phyloP scores from a whole-genome alignment of 305 asterid genomes.

The Caryopteris hybrid region DNA sequence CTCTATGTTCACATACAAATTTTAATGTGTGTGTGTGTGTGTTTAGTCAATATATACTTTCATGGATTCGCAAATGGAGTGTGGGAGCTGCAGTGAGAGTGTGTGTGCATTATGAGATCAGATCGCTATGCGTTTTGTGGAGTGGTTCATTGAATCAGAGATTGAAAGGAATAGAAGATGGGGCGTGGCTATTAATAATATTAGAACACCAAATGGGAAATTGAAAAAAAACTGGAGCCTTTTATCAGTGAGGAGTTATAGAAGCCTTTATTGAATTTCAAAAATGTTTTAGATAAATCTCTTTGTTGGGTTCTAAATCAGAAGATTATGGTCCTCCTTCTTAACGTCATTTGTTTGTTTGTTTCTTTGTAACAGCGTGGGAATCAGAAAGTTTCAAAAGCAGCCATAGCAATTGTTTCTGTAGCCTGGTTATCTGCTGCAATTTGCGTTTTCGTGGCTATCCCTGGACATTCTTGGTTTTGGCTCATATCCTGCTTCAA shows the following conservation, averaged over 20 bases:
- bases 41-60: too few species aligned
- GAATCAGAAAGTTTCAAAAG: constrained; percentile 64
- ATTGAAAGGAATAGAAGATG: not conserved
- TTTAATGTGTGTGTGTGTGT: too few species aligned
- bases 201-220: not conserved
- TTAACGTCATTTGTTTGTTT: not conserved
- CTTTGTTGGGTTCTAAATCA: not conserved
- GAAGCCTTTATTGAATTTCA: not conserved
- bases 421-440: constrained; percentile 66
- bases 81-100: not conserved
- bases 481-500: constrained; percentile 89
- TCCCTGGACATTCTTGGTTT: constrained; percentile 74
- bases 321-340: not conserved
- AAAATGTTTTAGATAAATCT: not conserved
- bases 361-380: constrained; percentile 78
- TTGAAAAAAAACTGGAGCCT: too few species aligned
- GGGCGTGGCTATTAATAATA: not conserved
- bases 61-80: not conserved
- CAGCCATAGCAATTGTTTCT: constrained; percentile 37
- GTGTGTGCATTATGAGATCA: too few species aligned
- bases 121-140: too few species aligned
- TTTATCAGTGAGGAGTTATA: not conserved
- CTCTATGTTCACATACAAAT: not conserved
- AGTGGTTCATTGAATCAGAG: not conserved
- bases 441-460: constrained; percentile 57